Base-by-base conservation (phyloP, 139 green algal species). In the Chlorella sp. region DNA sequence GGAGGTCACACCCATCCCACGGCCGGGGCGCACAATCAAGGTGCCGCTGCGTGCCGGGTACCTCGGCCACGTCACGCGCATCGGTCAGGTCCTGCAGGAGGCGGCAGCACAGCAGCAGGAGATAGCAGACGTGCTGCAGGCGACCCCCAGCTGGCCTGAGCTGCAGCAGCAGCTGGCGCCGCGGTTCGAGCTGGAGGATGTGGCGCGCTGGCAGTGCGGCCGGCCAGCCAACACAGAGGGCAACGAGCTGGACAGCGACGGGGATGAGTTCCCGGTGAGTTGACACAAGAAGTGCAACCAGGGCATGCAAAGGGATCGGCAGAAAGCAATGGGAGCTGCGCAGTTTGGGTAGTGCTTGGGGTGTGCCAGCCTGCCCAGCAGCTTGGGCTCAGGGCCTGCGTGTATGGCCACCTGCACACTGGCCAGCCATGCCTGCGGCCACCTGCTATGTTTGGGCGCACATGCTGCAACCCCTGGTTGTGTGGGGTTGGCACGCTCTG, bases 11-110 rank as follows among this genome's bases (percentile, higher is more conserved):
- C 83, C 83, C 2, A 17, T 49, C 51, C 74, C 82, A 26, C 59
- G 66, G 31, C 75, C 77, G 1, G 82, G 82, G n/a, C 70, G 65
- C 2, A 65, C 74, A 26, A 32, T 2, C 33, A 83, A 84, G 35
- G 59, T 49, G 0, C 79, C 83, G 5, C 65, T 96, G 72, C 73
- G 90, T 0, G 91, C 90, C 0, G 92, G 92, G 0, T 97, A 97
- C 77, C 62, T 88, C n/a, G 92, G 92, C 3, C 92, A 97, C 69
- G 67, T 96, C 27, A 96, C 90, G 0, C 81, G 87, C 29, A 81
- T 97, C 2, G 86, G 74, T 50, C 90, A 86, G 73, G 72, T 78
- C 26, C 75, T 86, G 0, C 71, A 80, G 24, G 5, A 2, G 35
- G 67, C 26, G 29, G 42, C 24, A 35, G 49, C 26, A 2, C 6